Evolutionary conservation across 2,329 filamentous ascomycete genomes (phyloP).

Genomic region (Sordariomycetes sp.): DNA sequence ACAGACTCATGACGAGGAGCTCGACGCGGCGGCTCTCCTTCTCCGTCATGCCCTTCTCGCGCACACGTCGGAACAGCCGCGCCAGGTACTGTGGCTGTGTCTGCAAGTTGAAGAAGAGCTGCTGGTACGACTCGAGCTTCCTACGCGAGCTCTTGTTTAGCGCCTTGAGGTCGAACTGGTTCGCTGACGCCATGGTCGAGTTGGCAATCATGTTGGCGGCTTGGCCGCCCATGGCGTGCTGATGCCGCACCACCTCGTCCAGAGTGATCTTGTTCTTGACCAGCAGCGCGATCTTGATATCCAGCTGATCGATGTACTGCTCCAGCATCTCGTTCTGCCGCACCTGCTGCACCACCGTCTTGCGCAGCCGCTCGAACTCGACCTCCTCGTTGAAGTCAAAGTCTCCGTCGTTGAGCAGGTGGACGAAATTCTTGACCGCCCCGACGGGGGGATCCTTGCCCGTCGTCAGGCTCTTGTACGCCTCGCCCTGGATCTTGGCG

Average conservation of each 20-base stretch:
- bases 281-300: conserved; percentile 95
- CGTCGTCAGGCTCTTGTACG: conserved; percentile 91
- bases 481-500: conserved; percentile 89
- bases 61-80: conserved; percentile 70
- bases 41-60: conserved; percentile 73
- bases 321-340: conserved; percentile 94
- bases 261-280: conserved; percentile 99
- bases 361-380: conserved; percentile 87
- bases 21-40: conserved; percentile 90
- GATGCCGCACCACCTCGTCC: conserved; percentile 93
- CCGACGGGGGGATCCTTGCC: conserved; percentile 95
- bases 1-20: conserved; percentile 88
- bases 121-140: conserved; percentile 94
- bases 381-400: conserved; percentile 99
- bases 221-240: conserved; percentile 89
- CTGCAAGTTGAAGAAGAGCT: conserved; percentile 93
- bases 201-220: conserved; percentile 76
- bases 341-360: conserved; percentile 94
- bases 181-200: conserved; percentile 74
- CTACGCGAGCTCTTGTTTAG: conserved; percentile 92
- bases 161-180: conserved; percentile 92
- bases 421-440: conserved; percentile 96
- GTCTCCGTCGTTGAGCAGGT: conserved; percentile 93
- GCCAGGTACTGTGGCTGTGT: conserved; percentile 93
- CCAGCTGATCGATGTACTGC: conserved; percentile 94